Evolutionary conservation across 1,284 basidiomycete genomes (phyloP).

Genomic region (Puccinia hordei): DNA sequence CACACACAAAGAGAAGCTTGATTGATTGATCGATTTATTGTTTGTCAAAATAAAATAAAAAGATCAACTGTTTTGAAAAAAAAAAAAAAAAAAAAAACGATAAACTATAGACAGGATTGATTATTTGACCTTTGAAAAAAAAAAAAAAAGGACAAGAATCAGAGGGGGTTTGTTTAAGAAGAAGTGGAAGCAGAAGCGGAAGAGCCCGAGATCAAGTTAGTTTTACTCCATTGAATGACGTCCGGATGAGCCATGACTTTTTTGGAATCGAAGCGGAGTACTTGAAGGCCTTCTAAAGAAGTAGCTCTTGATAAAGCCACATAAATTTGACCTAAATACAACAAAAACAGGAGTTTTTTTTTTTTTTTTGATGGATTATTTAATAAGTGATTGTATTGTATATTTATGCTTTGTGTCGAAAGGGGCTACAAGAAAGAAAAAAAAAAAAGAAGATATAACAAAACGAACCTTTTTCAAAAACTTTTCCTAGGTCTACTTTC

Average conservation of each 20-base stretch:
- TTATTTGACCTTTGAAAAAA: no score
- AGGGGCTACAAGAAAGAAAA: no score
- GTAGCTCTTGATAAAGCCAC: conserved; percentile 60
- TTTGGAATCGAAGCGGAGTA: conserved; percentile 64
- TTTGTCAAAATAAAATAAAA: no score
- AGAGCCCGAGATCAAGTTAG: conserved; percentile 6
- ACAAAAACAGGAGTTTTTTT: background rate
- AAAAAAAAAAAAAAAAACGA: no score
- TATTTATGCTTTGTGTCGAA: no score
- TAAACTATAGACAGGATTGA: no score
- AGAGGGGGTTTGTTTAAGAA: background rate
- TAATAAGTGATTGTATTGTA: no score
- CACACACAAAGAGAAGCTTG: no score
- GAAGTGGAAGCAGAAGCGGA: background rate
- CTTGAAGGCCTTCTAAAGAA: conserved; percentile 59
- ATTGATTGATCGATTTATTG: no score
- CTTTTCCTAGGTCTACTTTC: conserved; percentile 51
- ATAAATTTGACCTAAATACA: conserved; percentile 56
- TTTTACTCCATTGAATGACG: conserved; percentile 54
- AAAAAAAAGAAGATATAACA: background rate
- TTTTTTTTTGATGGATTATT: no score
- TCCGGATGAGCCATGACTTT: conserved; percentile 66
- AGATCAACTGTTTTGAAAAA: no score
- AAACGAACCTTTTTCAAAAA: conserved; percentile 50
- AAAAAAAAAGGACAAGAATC: background rate